phyloP scores from a whole-genome alignment of 768 basidiomycete genomes.

The Xerocomus spinulosus region DNA sequence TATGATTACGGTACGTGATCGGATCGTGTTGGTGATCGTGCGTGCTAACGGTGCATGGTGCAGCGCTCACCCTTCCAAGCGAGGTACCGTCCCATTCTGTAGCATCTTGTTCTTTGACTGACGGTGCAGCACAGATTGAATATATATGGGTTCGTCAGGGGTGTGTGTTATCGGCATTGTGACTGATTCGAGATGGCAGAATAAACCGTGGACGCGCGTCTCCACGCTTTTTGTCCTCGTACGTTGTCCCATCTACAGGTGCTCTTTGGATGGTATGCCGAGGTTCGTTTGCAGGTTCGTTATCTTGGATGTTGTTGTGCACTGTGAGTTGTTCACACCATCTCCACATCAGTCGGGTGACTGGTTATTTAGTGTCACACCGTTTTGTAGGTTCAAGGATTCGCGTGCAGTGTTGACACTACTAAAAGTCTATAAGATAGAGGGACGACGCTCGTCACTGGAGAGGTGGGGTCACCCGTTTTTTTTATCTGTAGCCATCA shows the following conservation, averaged over 20 bases:
- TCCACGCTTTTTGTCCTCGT: constrained; percentile 10
- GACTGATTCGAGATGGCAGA: constrained; percentile 4
- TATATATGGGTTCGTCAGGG: constrained; percentile 11
- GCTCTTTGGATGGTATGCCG: background rate
- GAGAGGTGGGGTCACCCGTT: background rate
- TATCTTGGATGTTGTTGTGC: constrained; percentile 11
- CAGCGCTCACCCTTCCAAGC: constrained; percentile 8
- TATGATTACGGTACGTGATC: constrained; percentile 11
- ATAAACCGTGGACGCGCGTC: constrained; percentile 7
- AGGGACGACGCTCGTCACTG: background rate
- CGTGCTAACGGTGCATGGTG: background rate
- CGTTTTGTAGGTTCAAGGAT: background rate
- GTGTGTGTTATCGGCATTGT: background rate
- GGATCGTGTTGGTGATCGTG: background rate
- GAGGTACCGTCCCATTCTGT: constrained; percentile 1
- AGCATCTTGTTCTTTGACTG: background rate
- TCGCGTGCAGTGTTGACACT: background rate
- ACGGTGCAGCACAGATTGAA: constrained; percentile 3
- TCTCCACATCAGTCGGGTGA: background rate
- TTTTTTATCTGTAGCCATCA: too few species aligned
- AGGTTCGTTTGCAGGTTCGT: constrained; percentile 1
- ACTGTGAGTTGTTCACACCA: constrained; percentile 1
- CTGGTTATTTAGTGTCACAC: background rate
- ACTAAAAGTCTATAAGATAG: background rate
- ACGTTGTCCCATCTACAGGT: background rate